A percentile compares a stretch with the other conserved stretches of the same genome.
These are phyloP conservation scores for Kalmanozyma brasiliensis DNA, from an alignment of 1,284 basidiomycete species.

Conservation along the genomic window DNA sequence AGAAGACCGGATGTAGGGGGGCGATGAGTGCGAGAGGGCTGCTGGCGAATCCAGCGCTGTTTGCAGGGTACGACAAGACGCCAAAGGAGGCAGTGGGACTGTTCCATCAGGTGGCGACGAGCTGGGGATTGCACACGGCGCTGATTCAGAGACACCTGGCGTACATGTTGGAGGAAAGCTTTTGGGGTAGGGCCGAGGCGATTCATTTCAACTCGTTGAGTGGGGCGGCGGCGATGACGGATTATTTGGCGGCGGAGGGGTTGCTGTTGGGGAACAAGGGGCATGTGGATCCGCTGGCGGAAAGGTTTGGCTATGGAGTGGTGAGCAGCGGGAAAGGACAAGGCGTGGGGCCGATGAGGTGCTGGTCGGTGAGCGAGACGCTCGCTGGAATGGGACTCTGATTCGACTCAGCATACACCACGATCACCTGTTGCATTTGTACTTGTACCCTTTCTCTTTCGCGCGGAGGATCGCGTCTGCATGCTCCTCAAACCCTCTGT, in stretches of 20 bases:
- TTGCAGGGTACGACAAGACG: slow-evolving; percentile 72
- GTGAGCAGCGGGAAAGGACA: background rate
- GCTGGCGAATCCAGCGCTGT: slow-evolving; percentile 74
- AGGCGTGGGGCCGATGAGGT: slow-evolving; percentile 16
- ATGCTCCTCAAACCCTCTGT: slow-evolving; percentile 6
- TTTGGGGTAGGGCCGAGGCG: slow-evolving; percentile 70
- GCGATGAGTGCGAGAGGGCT: slow-evolving; percentile 75
- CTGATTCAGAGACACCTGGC: slow-evolving; percentile 72
- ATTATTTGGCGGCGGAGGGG: slow-evolving; percentile 70
- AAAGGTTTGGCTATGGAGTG: slow-evolving; percentile 23
- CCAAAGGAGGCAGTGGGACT: slow-evolving; percentile 71
- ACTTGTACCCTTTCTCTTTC: slow-evolving; percentile 6
- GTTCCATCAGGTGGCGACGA: slow-evolving; percentile 71
- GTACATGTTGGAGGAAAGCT: slow-evolving; percentile 73
- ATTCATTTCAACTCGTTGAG: slow-evolving; percentile 72
- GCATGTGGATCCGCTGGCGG: slow-evolving; percentile 28
- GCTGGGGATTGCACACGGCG: slow-evolving; percentile 71
- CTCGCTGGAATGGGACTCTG: slow-evolving; percentile 28
- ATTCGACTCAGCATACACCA: slow-evolving; percentile 1
- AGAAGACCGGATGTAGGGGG: slow-evolving; percentile 71
- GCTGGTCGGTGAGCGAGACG: slow-evolving; percentile 22
- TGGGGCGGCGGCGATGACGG: slow-evolving; percentile 70
- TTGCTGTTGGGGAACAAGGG: slow-evolving; percentile 13
- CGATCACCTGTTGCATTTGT: slow-evolving; percentile 8
- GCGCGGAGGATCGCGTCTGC: background rate